A percentile compares a stretch with the other conserved stretches of the same genome.
Evolutionary conservation across 2,329 filamentous ascomycete genomes (phyloP).

Genomic region (Apiospora aurea): DNA sequence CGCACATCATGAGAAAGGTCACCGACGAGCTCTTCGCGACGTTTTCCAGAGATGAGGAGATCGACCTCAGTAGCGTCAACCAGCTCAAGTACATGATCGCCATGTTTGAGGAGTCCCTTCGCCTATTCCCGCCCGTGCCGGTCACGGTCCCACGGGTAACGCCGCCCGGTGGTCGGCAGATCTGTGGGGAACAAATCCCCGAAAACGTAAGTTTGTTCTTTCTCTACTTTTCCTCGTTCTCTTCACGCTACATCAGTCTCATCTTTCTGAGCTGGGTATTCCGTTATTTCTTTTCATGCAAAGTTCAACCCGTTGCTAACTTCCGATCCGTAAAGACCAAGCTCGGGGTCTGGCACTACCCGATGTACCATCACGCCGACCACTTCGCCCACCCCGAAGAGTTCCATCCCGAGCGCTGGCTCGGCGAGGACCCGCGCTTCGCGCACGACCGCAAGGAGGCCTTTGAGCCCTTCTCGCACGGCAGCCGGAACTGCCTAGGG

Average conservation of each 20-base stretch:
- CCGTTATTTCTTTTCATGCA: neutral
- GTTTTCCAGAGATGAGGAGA: constrained; percentile 47
- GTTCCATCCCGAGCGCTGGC: constrained; percentile 25
- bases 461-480: constrained; percentile 24
- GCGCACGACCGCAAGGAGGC: constrained; percentile 17
- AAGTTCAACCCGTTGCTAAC: neutral
- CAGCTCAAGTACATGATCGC: constrained; percentile 48
- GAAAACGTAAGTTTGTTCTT: constrained; percentile 29
- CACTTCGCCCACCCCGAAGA: constrained; percentile 15
- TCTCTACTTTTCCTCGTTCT: neutral
- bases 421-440: constrained; percentile 8
- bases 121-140: constrained; percentile 46
- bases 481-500: constrained; percentile 24
- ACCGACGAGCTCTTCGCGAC: constrained; percentile 46
- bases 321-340: constrained; percentile 28
- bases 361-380: constrained; percentile 36
- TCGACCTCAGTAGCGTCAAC: constrained; percentile 41
- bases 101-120: constrained; percentile 48
- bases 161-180: constrained; percentile 30
- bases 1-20: constrained; percentile 40
- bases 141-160: constrained; percentile 30
- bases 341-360: constrained; percentile 41
- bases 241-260: no score
- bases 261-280: no score
- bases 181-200: constrained; percentile 31